Base-by-base conservation (phyloP, 495 filamentous ascomycete genomes). In the Xylaria castorea region DNA sequence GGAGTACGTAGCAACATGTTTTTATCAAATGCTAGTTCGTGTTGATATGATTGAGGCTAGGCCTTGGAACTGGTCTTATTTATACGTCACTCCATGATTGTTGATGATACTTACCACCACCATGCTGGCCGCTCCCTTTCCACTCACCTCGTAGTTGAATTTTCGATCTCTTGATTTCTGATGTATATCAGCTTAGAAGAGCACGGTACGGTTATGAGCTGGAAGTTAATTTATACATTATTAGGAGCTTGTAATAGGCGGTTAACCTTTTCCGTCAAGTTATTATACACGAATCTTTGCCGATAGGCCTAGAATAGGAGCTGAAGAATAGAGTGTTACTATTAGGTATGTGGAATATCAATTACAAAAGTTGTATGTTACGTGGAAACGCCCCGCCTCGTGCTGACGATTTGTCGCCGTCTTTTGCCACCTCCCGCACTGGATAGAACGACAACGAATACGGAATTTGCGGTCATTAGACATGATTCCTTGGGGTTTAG, bases 331-430 rank as follows among this genome's bases (percentile, higher is more conserved):
- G 6, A 57, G 20, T 32, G 0, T 32, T 57, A 57, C 32, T 57
- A 38, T n/a, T 61, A 61, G n/a, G 32, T 61, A 38, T 32, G 58
- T 61, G 38, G 55, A 60, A 38, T 30, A 64, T 44, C 11, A 22
- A 64, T 64, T 64, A 64, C 38, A 64, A 64, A n/a, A 25, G 38
- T 64, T 44, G 34, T 64, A 64, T 11, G 61, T 25, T 22, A 12
- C 32, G 34, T 38, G 7, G 38, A 38, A 61, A 61, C 58, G 20
- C 32, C 58, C 34, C 3, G 8, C 34, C 58, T n/a, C 20, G 18
- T n/a, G 0, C 32, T 61, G 14, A 38, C 58, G 9, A 61, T 38
- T 32, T 32, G 11, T 61, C 20, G 20, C 58, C 32, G 18, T 40
- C 20, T 46, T 42, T 44, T 46, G n/a, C 32, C 8, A 12, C 58